Evolutionary conservation across 441 rosid genomes (phyloP).

Genomic region (Populus hybrid): DNA sequence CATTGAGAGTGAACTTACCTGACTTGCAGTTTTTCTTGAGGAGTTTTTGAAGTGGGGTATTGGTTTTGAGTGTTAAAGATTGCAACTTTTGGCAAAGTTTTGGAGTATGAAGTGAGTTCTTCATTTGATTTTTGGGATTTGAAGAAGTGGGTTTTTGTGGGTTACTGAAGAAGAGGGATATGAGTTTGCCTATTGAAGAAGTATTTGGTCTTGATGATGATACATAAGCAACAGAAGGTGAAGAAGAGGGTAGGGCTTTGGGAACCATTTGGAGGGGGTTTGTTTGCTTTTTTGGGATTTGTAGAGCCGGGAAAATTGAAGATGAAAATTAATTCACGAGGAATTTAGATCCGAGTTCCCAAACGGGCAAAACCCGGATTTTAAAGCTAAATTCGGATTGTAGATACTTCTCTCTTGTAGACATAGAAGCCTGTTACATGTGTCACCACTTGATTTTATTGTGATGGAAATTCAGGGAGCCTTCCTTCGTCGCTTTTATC

Average conservation of each 20-base stretch:
- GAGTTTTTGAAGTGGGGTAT: background rate
- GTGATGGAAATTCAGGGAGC: slow-evolving; percentile 5
- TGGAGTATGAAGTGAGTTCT: background rate
- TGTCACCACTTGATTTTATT: slow-evolving; percentile 3
- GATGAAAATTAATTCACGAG: background rate
- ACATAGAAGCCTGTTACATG: background rate
- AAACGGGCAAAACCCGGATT: no score
- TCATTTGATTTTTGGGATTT: background rate
- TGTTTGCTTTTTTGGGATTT: background rate
- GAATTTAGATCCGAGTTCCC: no score
- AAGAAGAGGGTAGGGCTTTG: background rate
- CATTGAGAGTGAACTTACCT: slow-evolving; percentile 25
- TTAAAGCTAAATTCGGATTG: no score
- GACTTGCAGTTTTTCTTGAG: slow-evolving; percentile 19
- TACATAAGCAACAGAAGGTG: background rate
- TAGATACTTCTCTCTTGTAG: no score
- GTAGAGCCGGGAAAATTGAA: background rate
- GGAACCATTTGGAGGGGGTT: background rate
- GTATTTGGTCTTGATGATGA: background rate
- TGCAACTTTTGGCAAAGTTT: background rate
- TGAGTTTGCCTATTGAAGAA: background rate
- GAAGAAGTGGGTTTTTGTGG: background rate
- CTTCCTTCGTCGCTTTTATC: slow-evolving; percentile 8
- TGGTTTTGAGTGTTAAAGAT: background rate
- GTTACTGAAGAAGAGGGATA: background rate